Evolutionary conservation across 768 basidiomycete genomes (phyloP).

Genomic region (Tulasnella sp.): DNA sequence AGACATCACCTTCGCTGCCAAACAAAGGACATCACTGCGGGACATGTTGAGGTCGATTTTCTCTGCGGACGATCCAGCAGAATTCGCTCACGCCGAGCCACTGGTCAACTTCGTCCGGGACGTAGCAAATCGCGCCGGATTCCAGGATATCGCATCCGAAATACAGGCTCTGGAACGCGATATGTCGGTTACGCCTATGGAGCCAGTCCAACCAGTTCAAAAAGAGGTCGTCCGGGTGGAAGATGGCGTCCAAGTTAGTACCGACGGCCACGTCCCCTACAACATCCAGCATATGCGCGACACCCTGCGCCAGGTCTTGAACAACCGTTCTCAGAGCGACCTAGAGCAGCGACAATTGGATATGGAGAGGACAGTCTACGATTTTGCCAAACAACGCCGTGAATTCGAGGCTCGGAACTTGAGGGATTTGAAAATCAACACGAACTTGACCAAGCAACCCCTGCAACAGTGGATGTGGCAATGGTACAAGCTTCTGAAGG

Average conservation of each 20-base stretch:
- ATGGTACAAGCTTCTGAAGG: conserved; percentile 62
- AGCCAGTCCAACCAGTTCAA: conserved; percentile 51
- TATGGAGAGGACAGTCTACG: conserved; percentile 79
- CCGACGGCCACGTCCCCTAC: conserved; percentile 47
- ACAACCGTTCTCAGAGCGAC: conserved; percentile 55
- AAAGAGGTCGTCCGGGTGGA: conserved; percentile 28
- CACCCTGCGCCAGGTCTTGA: conserved; percentile 54
- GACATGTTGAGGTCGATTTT: conserved; percentile 34
- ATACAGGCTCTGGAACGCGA: conserved; percentile 42
- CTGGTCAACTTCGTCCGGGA: conserved; percentile 51
- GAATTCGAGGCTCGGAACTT: conserved; percentile 52
- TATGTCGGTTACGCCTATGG: conserved; percentile 48
- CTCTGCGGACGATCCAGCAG: conserved; percentile 47
- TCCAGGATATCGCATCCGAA: conserved; percentile 33
- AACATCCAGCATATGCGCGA: conserved; percentile 64
- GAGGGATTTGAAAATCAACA: conserved; percentile 47
- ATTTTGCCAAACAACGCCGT: conserved; percentile 66
- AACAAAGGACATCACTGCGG: not conserved
- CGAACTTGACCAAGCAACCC: conserved; percentile 40
- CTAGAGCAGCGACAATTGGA: conserved; percentile 67
- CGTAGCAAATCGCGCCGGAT: conserved; percentile 44
- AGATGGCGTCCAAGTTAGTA: not conserved
- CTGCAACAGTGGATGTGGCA: conserved; percentile 78
- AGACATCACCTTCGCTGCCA: conserved; percentile 39
- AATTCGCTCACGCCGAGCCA: conserved; percentile 45